Evolutionary conservation across 1,139 yeast species (phyloP).

Genomic region (Torulaspora pretoriensis): DNA sequence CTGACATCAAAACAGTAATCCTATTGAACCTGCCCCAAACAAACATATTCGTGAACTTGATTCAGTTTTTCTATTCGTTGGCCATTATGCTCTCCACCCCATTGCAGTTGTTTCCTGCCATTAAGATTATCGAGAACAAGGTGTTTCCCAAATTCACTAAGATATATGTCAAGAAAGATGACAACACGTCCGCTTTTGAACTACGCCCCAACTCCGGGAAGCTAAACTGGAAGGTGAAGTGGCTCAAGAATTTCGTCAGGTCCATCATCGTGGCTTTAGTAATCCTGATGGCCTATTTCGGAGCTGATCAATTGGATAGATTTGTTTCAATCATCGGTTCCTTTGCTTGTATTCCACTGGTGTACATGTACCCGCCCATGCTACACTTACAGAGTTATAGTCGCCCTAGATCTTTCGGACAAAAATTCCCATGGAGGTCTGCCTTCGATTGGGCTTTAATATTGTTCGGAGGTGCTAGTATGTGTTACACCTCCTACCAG

Average conservation of each 20-base stretch:
- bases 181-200: slow-evolving; percentile 17
- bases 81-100: slow-evolving; percentile 77
- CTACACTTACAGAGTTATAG: slow-evolving; percentile 48
- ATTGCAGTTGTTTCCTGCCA: slow-evolving; percentile 71
- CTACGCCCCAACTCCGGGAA: slow-evolving; percentile 49
- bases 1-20: slow-evolving; percentile 60
- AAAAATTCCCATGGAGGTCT: slow-evolving; percentile 20
- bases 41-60: slow-evolving; percentile 57
- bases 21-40: slow-evolving; percentile 66
- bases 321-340: slow-evolving; percentile 78
- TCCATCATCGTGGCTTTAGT: slow-evolving; percentile 50
- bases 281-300: slow-evolving; percentile 52
- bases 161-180: slow-evolving; percentile 20
- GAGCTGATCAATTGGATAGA: slow-evolving; percentile 62
- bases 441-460: slow-evolving; percentile 48
- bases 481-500: slow-evolving; percentile 64
- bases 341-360: slow-evolving; percentile 78
- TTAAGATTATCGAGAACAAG: slow-evolving; percentile 62
- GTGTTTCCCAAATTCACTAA: slow-evolving; percentile 44
- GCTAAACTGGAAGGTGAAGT: slow-evolving; percentile 48
- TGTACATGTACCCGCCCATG: slow-evolving; percentile 78
- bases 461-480: slow-evolving; percentile 53
- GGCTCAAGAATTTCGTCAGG: slow-evolving; percentile 63
- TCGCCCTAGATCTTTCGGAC: slow-evolving; percentile 26
- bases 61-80: slow-evolving; percentile 62